These are phyloP conservation scores for Odonthalia washingtoniensis DNA, from an alignment of 31 red algal species.

Conservation along the genomic window DNA sequence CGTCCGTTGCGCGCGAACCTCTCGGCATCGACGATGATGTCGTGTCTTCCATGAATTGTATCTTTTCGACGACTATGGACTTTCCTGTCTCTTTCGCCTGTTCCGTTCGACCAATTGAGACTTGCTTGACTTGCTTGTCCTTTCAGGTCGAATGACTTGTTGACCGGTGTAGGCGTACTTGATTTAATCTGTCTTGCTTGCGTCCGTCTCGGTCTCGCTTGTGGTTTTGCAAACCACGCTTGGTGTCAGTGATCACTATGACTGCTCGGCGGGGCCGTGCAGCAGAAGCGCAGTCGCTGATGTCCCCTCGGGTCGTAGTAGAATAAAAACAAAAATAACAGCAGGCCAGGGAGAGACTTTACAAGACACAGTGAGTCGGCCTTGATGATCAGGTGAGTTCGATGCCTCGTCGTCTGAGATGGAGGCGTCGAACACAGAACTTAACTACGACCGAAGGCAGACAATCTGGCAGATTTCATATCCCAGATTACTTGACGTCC, in stretches of 20 bases:
- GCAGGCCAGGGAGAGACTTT: background rate
- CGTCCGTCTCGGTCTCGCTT: background rate
- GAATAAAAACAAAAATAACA: background rate
- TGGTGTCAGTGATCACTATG: constrained; percentile 18
- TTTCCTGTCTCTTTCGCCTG: background rate
- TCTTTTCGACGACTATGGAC: background rate
- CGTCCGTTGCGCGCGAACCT: background rate
- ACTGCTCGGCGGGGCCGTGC: constrained; percentile 3
- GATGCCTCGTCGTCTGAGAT: background rate
- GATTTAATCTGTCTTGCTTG: background rate
- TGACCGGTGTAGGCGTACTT: no score
- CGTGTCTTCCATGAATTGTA: constrained; percentile 18
- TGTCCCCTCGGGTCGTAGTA: background rate
- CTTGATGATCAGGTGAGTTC: constrained; percentile 27
- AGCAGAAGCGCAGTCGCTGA: background rate
- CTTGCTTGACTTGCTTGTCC: no score
- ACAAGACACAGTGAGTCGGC: constrained; percentile 19
- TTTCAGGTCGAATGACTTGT: no score
- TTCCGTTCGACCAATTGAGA: background rate
- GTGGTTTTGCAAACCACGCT: background rate
- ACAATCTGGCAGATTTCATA: constrained; percentile 5
- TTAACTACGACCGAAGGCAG: background rate
- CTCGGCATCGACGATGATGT: background rate
- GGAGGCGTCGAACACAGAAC: constrained; percentile 2
- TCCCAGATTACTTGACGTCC: background rate